Conservation (phyloP, 2,329 filamentous ascomycete genomes). For the Neofusicoccum sp. region DNA sequence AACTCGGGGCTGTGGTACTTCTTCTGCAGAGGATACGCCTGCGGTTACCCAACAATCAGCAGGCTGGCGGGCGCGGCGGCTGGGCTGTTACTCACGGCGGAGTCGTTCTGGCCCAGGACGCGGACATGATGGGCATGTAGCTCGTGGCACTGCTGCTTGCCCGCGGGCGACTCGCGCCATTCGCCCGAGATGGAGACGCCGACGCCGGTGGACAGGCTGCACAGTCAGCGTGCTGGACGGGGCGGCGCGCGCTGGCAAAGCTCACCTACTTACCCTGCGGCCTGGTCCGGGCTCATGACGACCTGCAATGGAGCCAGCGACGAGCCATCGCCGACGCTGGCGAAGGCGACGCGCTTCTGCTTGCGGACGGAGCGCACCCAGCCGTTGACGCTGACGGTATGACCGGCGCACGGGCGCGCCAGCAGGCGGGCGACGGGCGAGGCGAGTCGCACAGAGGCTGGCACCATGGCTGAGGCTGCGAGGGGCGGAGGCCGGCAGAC, state of each 20-base stretch:
- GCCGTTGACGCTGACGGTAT: constrained; percentile 59
- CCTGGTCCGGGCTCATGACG: constrained; percentile 69
- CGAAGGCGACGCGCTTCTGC: constrained; percentile 81
- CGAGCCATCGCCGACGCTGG: constrained; percentile 83
- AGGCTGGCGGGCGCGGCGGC: constrained; percentile 23
- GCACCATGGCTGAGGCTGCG: constrained; percentile 20
- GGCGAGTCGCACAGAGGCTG: constrained; percentile 21
- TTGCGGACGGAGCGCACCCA: constrained; percentile 82
- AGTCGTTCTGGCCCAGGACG: constrained; percentile 73
- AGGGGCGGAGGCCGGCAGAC: background rate
- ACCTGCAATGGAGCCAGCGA: constrained; percentile 77
- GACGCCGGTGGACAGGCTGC: constrained; percentile 75
- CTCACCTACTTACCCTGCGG: constrained; percentile 62
- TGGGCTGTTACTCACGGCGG: constrained; percentile 59
- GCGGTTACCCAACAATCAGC: constrained; percentile 13
- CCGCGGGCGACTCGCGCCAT: constrained; percentile 69
- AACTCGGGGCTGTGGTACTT: constrained; percentile 92
- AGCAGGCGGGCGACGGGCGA: constrained; percentile 43
- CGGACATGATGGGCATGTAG: constrained; percentile 69
- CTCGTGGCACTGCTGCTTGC: constrained; percentile 72
- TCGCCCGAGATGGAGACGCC: constrained; percentile 74
- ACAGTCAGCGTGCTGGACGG: background rate
- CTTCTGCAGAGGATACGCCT: constrained; percentile 93
- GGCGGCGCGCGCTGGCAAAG: background rate
- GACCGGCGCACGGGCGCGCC: constrained; percentile 20